Evolutionary conservation across 768 basidiomycete species (phyloP).

Genomic region (Sarcodon sp.): DNA sequence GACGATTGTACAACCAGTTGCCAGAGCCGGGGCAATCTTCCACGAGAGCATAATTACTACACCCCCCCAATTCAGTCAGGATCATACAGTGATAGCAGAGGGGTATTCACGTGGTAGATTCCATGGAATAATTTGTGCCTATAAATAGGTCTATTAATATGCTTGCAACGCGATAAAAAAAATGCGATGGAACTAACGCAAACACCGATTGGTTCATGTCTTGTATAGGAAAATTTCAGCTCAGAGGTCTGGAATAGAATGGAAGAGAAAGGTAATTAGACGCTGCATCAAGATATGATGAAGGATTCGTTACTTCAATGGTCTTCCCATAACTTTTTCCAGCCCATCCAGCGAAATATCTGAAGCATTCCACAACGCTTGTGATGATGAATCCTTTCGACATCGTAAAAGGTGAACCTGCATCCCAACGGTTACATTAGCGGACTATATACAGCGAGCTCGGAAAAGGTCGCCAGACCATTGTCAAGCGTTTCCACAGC

Average conservation of each 20-base stretch:
- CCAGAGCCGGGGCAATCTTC: slow-evolving; percentile 70
- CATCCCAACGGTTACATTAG: too few relatives aligned
- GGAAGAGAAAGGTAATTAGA: not conserved
- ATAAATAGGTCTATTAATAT: too few relatives aligned
- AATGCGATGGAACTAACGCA: slow-evolving; percentile 12
- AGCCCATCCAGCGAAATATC: slow-evolving; percentile 52
- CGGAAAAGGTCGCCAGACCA: not conserved
- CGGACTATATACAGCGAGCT: too few relatives aligned
- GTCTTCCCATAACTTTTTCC: slow-evolving; percentile 37
- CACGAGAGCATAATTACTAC: slow-evolving; percentile 51
- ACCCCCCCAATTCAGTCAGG: not conserved
- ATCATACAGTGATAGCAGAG: not conserved
- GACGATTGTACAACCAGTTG: slow-evolving; percentile 66
- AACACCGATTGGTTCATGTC: slow-evolving; percentile 54
- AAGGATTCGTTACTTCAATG: slow-evolving; percentile 5
- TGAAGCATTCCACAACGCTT: not conserved
- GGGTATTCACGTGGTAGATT: slow-evolving; percentile 39
- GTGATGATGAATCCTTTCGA: too few relatives aligned
- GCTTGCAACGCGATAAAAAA: too few relatives aligned
- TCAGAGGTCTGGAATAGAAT: slow-evolving; percentile 34
- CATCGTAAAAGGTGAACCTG: too few relatives aligned
- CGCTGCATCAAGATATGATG: not conserved
- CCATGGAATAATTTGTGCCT: slow-evolving; percentile 49
- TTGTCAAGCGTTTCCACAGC: slow-evolving; percentile 31
- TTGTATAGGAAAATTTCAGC: slow-evolving; percentile 49